Conservation (phyloP, 2,329 filamentous ascomycete genomes). For the Ceratocystis smalleyi region DNA sequence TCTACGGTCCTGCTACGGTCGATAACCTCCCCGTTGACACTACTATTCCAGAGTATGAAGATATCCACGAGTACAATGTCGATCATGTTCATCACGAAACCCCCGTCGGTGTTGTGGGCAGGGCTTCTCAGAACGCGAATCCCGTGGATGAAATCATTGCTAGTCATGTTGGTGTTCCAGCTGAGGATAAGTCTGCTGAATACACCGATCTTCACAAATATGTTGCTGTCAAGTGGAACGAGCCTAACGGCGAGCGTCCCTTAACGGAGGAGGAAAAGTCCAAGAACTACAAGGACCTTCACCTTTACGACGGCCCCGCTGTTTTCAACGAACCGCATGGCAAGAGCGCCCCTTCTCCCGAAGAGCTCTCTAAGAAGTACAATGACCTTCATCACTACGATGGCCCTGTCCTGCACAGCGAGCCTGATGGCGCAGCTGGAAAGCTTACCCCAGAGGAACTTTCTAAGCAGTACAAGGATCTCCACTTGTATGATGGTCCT, state of each 20-base stretch:
- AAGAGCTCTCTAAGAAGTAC: constrained; percentile 27
- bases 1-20: constrained; percentile 25
- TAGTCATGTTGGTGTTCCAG: constrained; percentile 19
- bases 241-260: constrained; percentile 23
- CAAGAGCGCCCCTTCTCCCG: constrained; percentile 19
- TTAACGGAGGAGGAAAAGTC: constrained; percentile 25
- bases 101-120: constrained; percentile 7
- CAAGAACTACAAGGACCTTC: constrained; percentile 28
- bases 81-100: constrained; percentile 18
- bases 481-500: constrained; percentile 24
- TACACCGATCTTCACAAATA: constrained; percentile 21
- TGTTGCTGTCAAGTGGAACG: constrained; percentile 24
- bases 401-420: constrained; percentile 21
- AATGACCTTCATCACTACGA: constrained; percentile 25
- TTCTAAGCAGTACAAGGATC: constrained; percentile 25
- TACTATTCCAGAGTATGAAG: constrained; percentile 24
- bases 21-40: constrained; percentile 27
- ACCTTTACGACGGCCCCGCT: constrained; percentile 25
- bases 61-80: constrained; percentile 28
- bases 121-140: constrained; percentile 21
- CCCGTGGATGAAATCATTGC: constrained; percentile 27
- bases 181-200: constrained; percentile 5
- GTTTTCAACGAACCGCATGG: constrained; percentile 19
- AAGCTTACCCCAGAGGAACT: constrained; percentile 20
- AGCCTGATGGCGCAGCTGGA: constrained; percentile 21